These are phyloP conservation scores for Penicillium odoratum DNA, from an alignment of 495 filamentous ascomycete genomes.

Conservation along the genomic window DNA sequence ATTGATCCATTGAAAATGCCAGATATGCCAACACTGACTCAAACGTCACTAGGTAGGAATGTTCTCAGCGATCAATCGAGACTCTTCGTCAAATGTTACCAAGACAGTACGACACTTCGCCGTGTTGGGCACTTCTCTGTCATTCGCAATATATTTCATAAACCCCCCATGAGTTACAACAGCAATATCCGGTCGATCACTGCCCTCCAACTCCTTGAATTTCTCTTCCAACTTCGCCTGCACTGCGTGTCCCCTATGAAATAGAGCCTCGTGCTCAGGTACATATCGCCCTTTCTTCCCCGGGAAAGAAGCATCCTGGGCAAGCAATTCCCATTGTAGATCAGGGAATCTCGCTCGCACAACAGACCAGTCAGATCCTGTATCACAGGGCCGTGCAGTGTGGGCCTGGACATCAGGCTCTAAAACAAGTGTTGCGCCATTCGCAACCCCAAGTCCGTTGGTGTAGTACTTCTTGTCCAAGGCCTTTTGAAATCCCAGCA, in stretches of 20 bases:
- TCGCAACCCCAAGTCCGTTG: not conserved
- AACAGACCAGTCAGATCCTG: conserved; percentile 9
- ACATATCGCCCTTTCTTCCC: not conserved
- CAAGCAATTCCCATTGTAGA: conserved; percentile 11
- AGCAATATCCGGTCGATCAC: conserved; percentile 13
- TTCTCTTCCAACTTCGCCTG: conserved; percentile 8
- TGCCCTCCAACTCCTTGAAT: conserved; percentile 7
- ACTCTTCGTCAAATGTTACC: not conserved
- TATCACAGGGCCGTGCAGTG: conserved; percentile 18
- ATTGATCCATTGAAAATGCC: no score
- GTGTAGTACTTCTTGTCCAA: conserved; percentile 12
- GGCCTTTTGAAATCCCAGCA: conserved; percentile 10
- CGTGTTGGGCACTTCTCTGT: not conserved
- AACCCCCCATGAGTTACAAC: conserved; percentile 19
- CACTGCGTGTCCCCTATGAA: conserved; percentile 5
- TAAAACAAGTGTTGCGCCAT: conserved; percentile 3
- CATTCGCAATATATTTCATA: conserved; percentile 7
- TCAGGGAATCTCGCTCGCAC: conserved; percentile 9
- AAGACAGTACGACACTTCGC: not conserved
- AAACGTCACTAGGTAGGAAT: no score
- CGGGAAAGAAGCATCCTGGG: not conserved
- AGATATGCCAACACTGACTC: no score
- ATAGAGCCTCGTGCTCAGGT: conserved; percentile 2
- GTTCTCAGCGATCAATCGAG: not conserved
- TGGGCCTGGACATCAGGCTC: conserved; percentile 21